Percentiles rank a stretch among this genome's conserved stretches.
Conservation (phyloP, 2,329 filamentous ascomycete species). For the Nemania serpens region DNA sequence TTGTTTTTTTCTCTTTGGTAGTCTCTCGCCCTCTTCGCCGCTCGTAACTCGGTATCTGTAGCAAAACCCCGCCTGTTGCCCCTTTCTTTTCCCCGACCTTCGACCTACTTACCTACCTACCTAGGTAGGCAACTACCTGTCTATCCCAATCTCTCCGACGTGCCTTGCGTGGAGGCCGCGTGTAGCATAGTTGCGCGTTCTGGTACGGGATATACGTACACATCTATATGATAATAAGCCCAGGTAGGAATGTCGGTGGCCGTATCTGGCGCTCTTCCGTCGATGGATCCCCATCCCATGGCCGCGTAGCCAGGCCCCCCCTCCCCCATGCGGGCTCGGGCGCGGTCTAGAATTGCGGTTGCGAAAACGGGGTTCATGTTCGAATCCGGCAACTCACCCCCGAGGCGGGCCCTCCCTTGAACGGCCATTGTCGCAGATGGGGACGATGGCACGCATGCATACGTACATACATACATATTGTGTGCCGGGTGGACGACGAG, state of each 20-base stretch:
- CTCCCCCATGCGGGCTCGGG: too few species aligned
- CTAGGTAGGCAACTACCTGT: constrained; percentile 17
- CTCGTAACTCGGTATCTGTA: not conserved
- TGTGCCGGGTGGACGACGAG: too few species aligned
- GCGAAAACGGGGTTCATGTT: not conserved
- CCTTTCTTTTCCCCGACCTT: not conserved
- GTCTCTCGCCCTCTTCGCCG: constrained; percentile 3
- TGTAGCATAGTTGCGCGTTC: too few species aligned
- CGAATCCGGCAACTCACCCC: not conserved
- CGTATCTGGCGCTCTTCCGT: not conserved
- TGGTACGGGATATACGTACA: not conserved
- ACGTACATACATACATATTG: too few species aligned
- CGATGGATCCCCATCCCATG: too few species aligned
- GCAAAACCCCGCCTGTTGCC: not conserved
- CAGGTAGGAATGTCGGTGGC: not conserved
- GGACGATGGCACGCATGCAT: too few species aligned
- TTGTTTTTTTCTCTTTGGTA: not conserved
- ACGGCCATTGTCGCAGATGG: not conserved
- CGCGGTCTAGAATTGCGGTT: not conserved
- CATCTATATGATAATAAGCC: not conserved
- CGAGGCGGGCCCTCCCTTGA: constrained; percentile 1
- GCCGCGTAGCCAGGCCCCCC: too few species aligned
- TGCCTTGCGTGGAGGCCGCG: not conserved
- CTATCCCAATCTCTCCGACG: not conserved
- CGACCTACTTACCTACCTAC: constrained; percentile 3